A percentile compares a stretch with the other conserved stretches of the same genome.
phyloP scores from a whole-genome alignment of 2,329 filamentous ascomycete genomes.

The Thielaviopsis musarum region DNA sequence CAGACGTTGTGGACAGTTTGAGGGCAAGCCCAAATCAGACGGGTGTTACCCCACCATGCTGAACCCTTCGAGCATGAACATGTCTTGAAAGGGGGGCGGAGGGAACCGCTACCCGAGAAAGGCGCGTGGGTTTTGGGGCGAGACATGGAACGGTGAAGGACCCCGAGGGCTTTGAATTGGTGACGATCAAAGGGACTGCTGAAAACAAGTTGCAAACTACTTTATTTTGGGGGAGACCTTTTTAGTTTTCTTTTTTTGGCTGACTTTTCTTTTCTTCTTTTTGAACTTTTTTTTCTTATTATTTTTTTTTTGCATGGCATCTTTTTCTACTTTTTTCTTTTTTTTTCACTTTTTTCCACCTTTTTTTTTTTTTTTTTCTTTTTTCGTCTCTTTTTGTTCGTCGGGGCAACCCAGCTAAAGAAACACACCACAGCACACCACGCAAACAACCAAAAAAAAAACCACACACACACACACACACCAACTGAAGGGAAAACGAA shows the following conservation, averaged over 20 bases:
- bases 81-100: slow-evolving; percentile 15
- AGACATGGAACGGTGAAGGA: not conserved
- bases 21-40: slow-evolving; percentile 33
- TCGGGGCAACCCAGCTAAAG: not conserved
- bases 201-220: too few species aligned
- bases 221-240: too few species aligned
- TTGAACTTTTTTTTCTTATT: slow-evolving; percentile 7
- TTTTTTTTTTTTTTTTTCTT: not conserved
- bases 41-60: slow-evolving; percentile 37
- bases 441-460: too few species aligned
- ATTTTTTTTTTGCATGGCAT: slow-evolving; percentile 6
- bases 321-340: not conserved
- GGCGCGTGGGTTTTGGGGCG: not conserved
- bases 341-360: not conserved
- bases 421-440: not conserved
- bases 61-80: slow-evolving; percentile 30
- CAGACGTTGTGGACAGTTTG: slow-evolving; percentile 31
- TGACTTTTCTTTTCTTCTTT: not conserved
- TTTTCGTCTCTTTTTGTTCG: not conserved
- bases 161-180: too few species aligned
- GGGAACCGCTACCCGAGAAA: not conserved
- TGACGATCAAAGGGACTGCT: too few species aligned
- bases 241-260: not conserved
- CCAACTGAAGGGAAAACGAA: too few species aligned
- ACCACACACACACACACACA: too few species aligned